Conservation (phyloP, 2,329 filamentous ascomycete species). For the Elsinoe fawcettii region DNA sequence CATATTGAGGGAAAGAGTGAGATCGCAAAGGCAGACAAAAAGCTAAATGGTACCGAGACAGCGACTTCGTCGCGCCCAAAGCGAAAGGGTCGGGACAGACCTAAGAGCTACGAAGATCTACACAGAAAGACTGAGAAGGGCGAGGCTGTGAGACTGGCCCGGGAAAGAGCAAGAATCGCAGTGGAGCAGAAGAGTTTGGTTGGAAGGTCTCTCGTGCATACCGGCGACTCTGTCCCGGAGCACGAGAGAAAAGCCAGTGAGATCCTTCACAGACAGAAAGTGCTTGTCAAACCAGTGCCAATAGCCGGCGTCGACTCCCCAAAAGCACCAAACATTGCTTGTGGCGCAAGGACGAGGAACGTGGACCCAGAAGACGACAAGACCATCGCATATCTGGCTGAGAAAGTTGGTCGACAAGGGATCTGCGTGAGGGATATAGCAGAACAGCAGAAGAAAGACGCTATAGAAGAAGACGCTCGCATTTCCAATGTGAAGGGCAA, state of each 20-base stretch:
- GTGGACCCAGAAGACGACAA: constrained; percentile 31
- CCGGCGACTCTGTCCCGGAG: not conserved
- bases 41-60: not conserved
- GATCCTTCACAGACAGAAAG: not conserved
- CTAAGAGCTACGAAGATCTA: constrained; percentile 2
- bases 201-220: not conserved
- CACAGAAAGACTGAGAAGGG: not conserved
- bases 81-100: not conserved
- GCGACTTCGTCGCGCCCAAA: not conserved
- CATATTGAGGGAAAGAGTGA: constrained; percentile 30
- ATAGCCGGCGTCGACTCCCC: not conserved
- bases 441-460: constrained; percentile 5
- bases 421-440: constrained; percentile 6
- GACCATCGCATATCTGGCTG: constrained; percentile 29
- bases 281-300: not conserved
- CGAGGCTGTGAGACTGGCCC: not conserved
- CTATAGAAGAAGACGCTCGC: constrained; percentile 21
- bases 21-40: constrained; percentile 25
- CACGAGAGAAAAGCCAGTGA: not conserved
- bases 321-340: constrained; percentile 1
- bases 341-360: constrained; percentile 30
- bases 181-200: not conserved
- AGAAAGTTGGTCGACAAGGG: constrained; percentile 33
- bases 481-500: constrained; percentile 28
- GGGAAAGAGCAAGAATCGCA: not conserved